Evolutionary conservation across 192 early-diverging fungal species (phyloP), one percentile per base, ranked within the genome.

Genomic region (Martensiomyces pterosporus): DNA sequence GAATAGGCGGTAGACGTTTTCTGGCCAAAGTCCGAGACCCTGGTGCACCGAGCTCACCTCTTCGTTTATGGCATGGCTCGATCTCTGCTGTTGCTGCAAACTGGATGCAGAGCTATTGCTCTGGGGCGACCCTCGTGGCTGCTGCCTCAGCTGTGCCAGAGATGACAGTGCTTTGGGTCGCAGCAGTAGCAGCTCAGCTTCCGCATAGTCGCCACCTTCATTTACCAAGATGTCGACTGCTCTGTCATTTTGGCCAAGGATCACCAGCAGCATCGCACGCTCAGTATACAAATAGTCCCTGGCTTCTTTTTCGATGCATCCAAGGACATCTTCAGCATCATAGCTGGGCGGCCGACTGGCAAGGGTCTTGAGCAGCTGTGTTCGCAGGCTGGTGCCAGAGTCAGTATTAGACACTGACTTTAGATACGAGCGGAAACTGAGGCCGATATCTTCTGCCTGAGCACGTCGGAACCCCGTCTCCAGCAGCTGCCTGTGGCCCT

Each of bases 151-250:
- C 9, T 27, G 52, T 1, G 61, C 68, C 25, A 72, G 52, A 2
- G 68, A 72, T 12, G 6, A 2, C 2, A 19, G 57, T 15, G 47
- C 39, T 2, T 17, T 15, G 3, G 70, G 70, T 5, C 33, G 15
- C 24, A 64, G 43, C 16, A 74, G 52, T 42, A 74, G 36, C 7
- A 58, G 10, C 41, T 74, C 70, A 0, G 70, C 70, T 40, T 67
- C 70, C 1, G 70, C 70, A 16, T 63, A 74, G 25, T 74, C 70
- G 18, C 60, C 51, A 4, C 22, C 23, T 10, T 47, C 12, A 22
- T 53, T 32, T 13, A 74, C 64, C 42, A 74, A 38, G 4, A 55
- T 13, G 3, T 59, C 43, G n/a, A 49, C 47, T 0, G 70, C 70
- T 10, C 55, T 43, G 24, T 43, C 19, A 0, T 12, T 25, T 3